A percentile compares a stretch with the other conserved stretches of the same genome.
Conservation (phyloP, 306 rosid species). For the Ceratonia siliqua region DNA sequence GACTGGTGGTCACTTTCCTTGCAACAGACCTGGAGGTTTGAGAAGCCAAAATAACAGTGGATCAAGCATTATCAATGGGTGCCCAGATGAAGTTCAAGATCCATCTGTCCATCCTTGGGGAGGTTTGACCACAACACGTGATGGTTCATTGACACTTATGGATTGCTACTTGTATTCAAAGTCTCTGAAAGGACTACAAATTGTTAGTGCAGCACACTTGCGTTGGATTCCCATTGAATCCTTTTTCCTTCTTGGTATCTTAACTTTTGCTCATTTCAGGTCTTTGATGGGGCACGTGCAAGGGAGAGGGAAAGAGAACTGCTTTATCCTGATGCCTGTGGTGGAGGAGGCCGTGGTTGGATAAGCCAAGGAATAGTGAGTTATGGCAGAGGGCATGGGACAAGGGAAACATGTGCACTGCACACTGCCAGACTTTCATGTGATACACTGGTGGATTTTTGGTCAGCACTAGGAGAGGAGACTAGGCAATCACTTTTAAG, state of each 20-base stretch:
- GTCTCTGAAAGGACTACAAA: constrained; percentile 80
- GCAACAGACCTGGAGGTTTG: constrained; percentile 51
- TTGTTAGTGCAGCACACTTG: constrained; percentile 54
- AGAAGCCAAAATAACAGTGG: constrained; percentile 61
- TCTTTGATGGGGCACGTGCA: constrained; percentile 92
- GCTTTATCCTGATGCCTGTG: constrained; percentile 99
- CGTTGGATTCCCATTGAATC: constrained; percentile 8
- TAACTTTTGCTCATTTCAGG: constrained; percentile 56
- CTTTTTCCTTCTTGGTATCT: constrained; percentile 29
- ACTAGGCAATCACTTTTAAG: constrained; percentile 90
- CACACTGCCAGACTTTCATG: constrained; percentile 98
- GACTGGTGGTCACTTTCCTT: constrained; percentile 45
- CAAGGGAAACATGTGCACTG: constrained; percentile 94
- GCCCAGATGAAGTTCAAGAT: constrained; percentile 83
- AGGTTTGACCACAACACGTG: constrained; percentile 87
- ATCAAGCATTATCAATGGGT: constrained; percentile 47
- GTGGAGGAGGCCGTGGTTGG: constrained; percentile 99
- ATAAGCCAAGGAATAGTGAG: constrained; percentile 91
- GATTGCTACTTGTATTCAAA: constrained; percentile 82
- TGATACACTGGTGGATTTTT: constrained; percentile 93
- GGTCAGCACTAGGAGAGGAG: constrained; percentile 99
- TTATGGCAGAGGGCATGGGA: constrained; percentile 95
- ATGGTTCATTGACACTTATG: constrained; percentile 83
- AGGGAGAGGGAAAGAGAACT: constrained; percentile 97
- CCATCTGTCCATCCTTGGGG: constrained; percentile 99